Evolutionary conservation across 2,329 filamentous ascomycete species (phyloP), one percentile per base, ranked within the genome.

Genomic region (Myotisia sp.): DNA sequence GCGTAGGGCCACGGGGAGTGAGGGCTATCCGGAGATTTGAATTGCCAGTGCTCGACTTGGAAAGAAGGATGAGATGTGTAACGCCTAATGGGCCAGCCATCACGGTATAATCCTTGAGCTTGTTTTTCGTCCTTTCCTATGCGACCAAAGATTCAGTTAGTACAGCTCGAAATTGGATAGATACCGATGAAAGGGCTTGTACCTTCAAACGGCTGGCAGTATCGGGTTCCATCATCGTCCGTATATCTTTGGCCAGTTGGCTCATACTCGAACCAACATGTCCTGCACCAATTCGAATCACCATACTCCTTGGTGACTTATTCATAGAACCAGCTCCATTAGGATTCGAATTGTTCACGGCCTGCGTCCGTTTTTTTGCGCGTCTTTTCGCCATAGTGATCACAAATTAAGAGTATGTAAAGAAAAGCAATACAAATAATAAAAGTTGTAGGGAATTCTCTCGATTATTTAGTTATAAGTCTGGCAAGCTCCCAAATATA

Each of bases 41-140:
- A 59, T 95, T 95, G 41, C 90, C 90, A 10, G 74, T 77, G 42
- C 79, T 74, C 14, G 85, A 93, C 45, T 85, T 75, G 12, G 86
- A 94, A 60, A 98, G 94, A 29, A 98, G 74, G 50, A 98, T 67
- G 35, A 98, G 66, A 59, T 98, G 90, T 9, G 83, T 83, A 35
- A 98, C 85, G 27, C 90, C 87, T 26, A 98, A 68, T 4, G 90
- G 86, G 2, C 90, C 90, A 39, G 83, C 81, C 90, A 98, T 98
- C 42, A 83, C 80, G 21, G 85, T 78, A 58, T 93, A 98, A 62
- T 98, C 90, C 52, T 80, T 76, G 45, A 95, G 62, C 51, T 78
- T 77, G 63, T 98, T 95, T 24, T 76, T 79, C 59, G 80, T 76
- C 44, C 90, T 71, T 64, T 95, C 87, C 63, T 68, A 37, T 34